phyloP scores from a whole-genome alignment of 768 basidiomycete species.

The Pleurotus salmoneostramineus region DNA sequence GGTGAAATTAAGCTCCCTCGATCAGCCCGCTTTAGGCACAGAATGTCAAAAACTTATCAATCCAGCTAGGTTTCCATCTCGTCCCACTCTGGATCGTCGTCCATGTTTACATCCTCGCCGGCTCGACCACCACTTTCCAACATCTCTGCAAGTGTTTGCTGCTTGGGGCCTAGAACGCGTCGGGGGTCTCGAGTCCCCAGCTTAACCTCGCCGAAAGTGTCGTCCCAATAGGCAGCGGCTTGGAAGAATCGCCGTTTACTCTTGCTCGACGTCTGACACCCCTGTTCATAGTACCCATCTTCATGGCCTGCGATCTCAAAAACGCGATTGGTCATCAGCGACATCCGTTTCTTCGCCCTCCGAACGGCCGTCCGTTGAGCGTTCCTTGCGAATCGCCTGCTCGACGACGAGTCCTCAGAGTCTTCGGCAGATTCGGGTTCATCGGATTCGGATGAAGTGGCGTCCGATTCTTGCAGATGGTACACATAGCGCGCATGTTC shows the following conservation, averaged over 20 bases:
- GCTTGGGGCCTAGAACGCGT: constrained; percentile 7
- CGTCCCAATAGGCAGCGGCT: constrained; percentile 28
- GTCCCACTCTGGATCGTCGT: constrained; percentile 22
- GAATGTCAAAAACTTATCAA: neutral
- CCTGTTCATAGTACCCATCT: constrained; percentile 33
- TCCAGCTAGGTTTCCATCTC: constrained; percentile 12
- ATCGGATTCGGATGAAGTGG: constrained; percentile 43
- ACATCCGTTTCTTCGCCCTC: constrained; percentile 54
- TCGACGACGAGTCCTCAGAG: constrained; percentile 41
- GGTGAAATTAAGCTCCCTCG: neutral
- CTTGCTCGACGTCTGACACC: constrained; percentile 23
- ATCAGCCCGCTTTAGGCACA: neutral
- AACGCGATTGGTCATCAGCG: constrained; percentile 58
- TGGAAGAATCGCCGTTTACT: constrained; percentile 58
- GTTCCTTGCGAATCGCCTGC: constrained; percentile 21
- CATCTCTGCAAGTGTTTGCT: constrained; percentile 7
- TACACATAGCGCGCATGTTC: constrained; percentile 69
- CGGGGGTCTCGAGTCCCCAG: constrained; percentile 14
- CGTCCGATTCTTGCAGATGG: constrained; percentile 47
- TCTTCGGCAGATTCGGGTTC: constrained; percentile 36
- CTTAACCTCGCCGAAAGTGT: constrained; percentile 19
- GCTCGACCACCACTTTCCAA: constrained; percentile 21
- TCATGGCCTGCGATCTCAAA: constrained; percentile 46
- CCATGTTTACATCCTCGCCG: constrained; percentile 15
- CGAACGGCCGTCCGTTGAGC: constrained; percentile 20